Percentiles rank a stretch among this genome's conserved stretches.
phyloP scores from a whole-genome alignment of 1,139 yeast genomes.

The Candida dubliniensis region DNA sequence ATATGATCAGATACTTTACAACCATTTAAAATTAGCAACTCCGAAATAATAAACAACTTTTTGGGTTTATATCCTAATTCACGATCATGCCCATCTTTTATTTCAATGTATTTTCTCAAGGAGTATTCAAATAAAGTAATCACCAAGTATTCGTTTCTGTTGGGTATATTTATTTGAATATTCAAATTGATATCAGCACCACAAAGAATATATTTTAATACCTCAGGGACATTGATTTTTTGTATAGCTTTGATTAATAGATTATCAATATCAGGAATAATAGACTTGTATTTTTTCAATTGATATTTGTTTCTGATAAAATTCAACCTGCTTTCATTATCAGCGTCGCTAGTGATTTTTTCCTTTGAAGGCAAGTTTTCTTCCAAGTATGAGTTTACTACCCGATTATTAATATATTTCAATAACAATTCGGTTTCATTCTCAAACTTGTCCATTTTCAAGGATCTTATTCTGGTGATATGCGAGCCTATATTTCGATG shows the following conservation, averaged over 20 bases:
- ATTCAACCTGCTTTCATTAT: conserved; percentile 35
- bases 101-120: conserved; percentile 47
- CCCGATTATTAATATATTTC: conserved; percentile 40
- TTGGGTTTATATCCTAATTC: conserved; percentile 10
- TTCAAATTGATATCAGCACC: conserved; percentile 50
- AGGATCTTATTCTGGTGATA: conserved; percentile 49
- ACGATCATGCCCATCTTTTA: conserved; percentile 18
- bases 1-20: conserved; percentile 25
- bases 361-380: conserved; percentile 15
- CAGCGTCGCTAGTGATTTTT: conserved; percentile 25
- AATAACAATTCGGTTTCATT: conserved; percentile 42
- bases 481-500: conserved; percentile 56
- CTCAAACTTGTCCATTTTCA: conserved; percentile 51
- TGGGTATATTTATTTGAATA: conserved; percentile 28
- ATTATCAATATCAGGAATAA: conserved; percentile 26
- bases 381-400: conserved; percentile 42
- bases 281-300: conserved; percentile 34
- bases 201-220: conserved; percentile 47
- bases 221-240: conserved; percentile 46
- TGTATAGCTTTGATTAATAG: conserved; percentile 48
- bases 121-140: conserved; percentile 62
- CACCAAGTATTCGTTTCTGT: conserved; percentile 23
- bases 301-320: conserved; percentile 56
- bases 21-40: conserved; percentile 70
- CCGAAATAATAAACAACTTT: conserved; percentile 66